phyloP scores from a whole-genome alignment of 345 rosid species.

The Brassica juncea region DNA sequence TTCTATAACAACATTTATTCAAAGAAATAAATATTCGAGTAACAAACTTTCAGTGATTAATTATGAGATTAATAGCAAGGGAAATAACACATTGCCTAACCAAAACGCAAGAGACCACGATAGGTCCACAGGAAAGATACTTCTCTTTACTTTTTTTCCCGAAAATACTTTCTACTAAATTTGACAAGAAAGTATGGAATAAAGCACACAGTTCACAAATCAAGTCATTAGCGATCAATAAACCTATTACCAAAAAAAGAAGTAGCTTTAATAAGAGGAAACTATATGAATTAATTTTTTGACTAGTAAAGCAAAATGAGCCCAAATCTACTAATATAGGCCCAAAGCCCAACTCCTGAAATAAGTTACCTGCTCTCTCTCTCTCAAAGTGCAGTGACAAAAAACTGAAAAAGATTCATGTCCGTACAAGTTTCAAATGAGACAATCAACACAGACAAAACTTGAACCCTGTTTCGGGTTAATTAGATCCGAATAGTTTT shows the following conservation, averaged over 20 bases:
- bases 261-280: neutral
- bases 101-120: constrained; percentile 36
- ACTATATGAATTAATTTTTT: neutral
- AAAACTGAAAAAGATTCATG: constrained; percentile 3
- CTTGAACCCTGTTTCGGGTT: constrained; percentile 23
- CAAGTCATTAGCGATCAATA: constrained; percentile 8
- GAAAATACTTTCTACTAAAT: constrained; percentile 24
- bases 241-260: neutral
- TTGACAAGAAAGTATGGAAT: constrained; percentile 29
- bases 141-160: constrained; percentile 2
- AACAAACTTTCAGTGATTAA: constrained; percentile 8
- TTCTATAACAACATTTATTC: neutral
- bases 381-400: neutral
- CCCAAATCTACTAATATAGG: constrained; percentile 12
- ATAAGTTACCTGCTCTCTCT: neutral
- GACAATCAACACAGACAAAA: constrained; percentile 27
- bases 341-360: neutral
- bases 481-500: neutral
- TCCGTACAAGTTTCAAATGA: constrained; percentile 14
- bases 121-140: constrained; percentile 20
- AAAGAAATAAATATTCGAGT: neutral
- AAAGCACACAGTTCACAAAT: constrained; percentile 13
- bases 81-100: constrained; percentile 26
- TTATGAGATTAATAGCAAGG: neutral
- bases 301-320: neutral